Evolutionary conservation across 768 basidiomycete genomes (phyloP).

Genomic region (Boletus huronensis): DNA sequence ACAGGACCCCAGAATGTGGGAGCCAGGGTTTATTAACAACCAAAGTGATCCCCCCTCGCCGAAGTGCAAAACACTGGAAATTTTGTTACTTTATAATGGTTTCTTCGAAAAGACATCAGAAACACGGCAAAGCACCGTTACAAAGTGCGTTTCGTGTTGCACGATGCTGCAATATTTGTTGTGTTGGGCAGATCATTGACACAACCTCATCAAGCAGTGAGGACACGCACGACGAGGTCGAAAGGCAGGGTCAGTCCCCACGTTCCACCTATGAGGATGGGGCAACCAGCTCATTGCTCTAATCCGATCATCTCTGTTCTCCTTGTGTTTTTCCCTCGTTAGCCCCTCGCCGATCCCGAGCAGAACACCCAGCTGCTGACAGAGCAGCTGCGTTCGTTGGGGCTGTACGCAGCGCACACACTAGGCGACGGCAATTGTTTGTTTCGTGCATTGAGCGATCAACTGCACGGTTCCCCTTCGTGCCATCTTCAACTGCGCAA

Average conservation of each 20-base stretch:
- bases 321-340: not conserved
- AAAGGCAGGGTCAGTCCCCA: conserved; percentile 50
- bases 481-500: conserved; percentile 65
- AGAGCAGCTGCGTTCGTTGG: conserved; percentile 70
- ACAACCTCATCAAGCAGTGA: conserved; percentile 37
- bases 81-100: conserved; percentile 39
- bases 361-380: conserved; percentile 64
- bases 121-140: conserved; percentile 33
- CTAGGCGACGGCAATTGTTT: conserved; percentile 92
- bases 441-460: conserved; percentile 87
- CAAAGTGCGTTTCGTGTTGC: conserved; percentile 39
- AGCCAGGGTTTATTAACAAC: conserved; percentile 33
- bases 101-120: conserved; percentile 39
- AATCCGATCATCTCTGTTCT: conserved; percentile 11
- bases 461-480: conserved; percentile 73
- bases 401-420: conserved; percentile 84
- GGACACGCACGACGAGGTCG: conserved; percentile 57
- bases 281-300: conserved; percentile 16
- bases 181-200: conserved; percentile 26
- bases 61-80: conserved; percentile 22
- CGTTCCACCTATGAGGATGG: conserved; percentile 19
- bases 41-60: conserved; percentile 34
- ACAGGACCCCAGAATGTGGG: conserved; percentile 34
- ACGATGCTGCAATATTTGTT: conserved; percentile 25
- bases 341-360: conserved; percentile 55